These are phyloP conservation scores for Carex cristatella DNA, from an alignment of 176 grass and related monocot species.

Conservation along the genomic window DNA sequence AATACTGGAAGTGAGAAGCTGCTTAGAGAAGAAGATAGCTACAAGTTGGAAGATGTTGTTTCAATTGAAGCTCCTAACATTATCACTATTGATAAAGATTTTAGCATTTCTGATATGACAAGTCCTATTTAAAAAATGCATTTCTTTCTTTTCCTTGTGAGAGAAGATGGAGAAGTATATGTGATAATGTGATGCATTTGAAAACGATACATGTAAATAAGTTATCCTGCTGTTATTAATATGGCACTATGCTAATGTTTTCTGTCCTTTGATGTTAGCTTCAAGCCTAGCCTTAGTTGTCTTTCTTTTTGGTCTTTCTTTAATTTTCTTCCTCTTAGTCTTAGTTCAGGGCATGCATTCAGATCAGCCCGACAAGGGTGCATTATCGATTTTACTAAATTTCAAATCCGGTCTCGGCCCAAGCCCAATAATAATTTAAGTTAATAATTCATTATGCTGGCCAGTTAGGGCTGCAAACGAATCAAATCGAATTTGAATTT, in stretches of 20 bases:
- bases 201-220: background rate
- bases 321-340: too few relatives aligned
- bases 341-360: too few relatives aligned
- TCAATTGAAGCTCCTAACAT: slow-evolving; percentile 49
- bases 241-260: background rate
- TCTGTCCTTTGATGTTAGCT: background rate
- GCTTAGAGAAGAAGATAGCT: slow-evolving; percentile 50
- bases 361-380: background rate
- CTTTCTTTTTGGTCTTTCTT: too few relatives aligned
- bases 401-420: too few relatives aligned
- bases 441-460: too few relatives aligned
- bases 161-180: background rate
- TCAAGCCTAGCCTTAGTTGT: too few relatives aligned
- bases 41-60: slow-evolving; percentile 55
- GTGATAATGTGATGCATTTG: background rate
- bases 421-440: too few relatives aligned
- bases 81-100: slow-evolving; percentile 28
- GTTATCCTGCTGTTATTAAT: background rate
- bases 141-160: background rate
- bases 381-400: background rate
- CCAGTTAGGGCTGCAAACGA: too few relatives aligned
- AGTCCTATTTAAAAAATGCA: background rate
- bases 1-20: slow-evolving; percentile 56
- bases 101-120: slow-evolving; percentile 16
- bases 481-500: too few relatives aligned